These are phyloP conservation scores for Psidium guajava DNA, from an alignment of 345 rosid species.

Conservation along the genomic window DNA sequence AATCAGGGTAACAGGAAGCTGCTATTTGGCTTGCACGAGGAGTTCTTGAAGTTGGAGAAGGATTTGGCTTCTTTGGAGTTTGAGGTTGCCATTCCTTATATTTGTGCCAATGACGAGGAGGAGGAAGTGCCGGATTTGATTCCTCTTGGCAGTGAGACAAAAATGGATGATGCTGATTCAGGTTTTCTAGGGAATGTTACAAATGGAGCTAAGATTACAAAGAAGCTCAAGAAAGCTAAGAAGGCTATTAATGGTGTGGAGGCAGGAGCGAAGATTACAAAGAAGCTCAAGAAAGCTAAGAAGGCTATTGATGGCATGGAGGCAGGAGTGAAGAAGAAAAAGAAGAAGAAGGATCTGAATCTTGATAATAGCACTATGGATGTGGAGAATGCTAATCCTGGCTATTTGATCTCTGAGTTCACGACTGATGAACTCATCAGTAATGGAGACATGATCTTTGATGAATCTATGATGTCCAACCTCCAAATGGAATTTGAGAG, in stretches of 20 bases:
- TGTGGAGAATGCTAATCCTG: slow-evolving; percentile 7
- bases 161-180: neutral
- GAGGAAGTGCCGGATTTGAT: slow-evolving; percentile 48
- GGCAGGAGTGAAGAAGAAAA: slow-evolving; percentile 21
- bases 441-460: slow-evolving; percentile 13
- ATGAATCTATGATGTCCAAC: slow-evolving; percentile 60
- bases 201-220: slow-evolving; percentile 22
- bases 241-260: slow-evolving; percentile 12
- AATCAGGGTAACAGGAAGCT: slow-evolving; percentile 82
- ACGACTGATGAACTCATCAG: slow-evolving; percentile 9
- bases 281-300: slow-evolving; percentile 41
- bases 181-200: slow-evolving; percentile 3
- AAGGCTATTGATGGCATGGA: slow-evolving; percentile 12
- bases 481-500: slow-evolving; percentile 88
- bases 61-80: slow-evolving; percentile 33
- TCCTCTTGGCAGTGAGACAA: slow-evolving; percentile 21
- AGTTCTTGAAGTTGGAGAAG: slow-evolving; percentile 71
- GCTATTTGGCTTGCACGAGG: slow-evolving; percentile 47
- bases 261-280: slow-evolving; percentile 20
- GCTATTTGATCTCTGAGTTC: neutral
- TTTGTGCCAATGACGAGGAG: slow-evolving; percentile 6
- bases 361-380: slow-evolving; percentile 6
- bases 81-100: slow-evolving; percentile 33
- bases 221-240: slow-evolving; percentile 41
- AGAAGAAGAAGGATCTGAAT: slow-evolving; percentile 10